Conservation (phyloP, 2,329 filamentous ascomycete genomes). For the Monilinia laxa region DNA sequence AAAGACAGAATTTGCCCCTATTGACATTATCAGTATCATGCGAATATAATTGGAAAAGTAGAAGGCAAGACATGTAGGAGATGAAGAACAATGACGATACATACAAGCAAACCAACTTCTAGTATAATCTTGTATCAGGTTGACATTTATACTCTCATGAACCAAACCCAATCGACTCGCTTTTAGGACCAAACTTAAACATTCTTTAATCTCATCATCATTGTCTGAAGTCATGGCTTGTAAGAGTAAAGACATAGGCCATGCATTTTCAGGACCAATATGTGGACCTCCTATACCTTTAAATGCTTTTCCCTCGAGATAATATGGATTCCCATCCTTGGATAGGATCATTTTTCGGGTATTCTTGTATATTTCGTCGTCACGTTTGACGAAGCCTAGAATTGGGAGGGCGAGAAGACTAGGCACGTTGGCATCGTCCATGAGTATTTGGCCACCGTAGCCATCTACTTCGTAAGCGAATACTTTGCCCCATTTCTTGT, state of each 20-base stretch:
- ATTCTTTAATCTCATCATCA: slow-evolving; percentile 76
- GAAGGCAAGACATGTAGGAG: background rate
- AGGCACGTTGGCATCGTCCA: slow-evolving; percentile 89
- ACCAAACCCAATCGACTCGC: slow-evolving; percentile 77
- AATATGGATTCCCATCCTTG: slow-evolving; percentile 73
- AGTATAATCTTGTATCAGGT: slow-evolving; percentile 68
- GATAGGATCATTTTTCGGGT: slow-evolving; percentile 67
- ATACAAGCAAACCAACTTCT: slow-evolving; percentile 86
- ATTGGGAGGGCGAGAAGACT: slow-evolving; percentile 76
- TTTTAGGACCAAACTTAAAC: slow-evolving; percentile 71
- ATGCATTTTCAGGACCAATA: slow-evolving; percentile 85
- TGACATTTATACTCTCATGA: slow-evolving; percentile 90
- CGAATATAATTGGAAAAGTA: background rate
- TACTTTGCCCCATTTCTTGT: slow-evolving; percentile 72
- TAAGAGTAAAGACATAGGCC: slow-evolving; percentile 93
- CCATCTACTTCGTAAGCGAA: slow-evolving; percentile 89
- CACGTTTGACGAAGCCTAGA: slow-evolving; percentile 67
- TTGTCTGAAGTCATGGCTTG: slow-evolving; percentile 86
- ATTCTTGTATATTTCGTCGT: slow-evolving; percentile 77
- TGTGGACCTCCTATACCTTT: slow-evolving; percentile 78
- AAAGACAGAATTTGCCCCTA: slow-evolving; percentile 92
- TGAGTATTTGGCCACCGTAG: slow-evolving; percentile 76
- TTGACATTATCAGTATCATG: background rate
- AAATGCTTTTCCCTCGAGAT: slow-evolving; percentile 72
- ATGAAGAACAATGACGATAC: slow-evolving; percentile 30